Base-by-base conservation (phyloP, 495 filamentous ascomycete species). In the Penicillium herquei region DNA sequence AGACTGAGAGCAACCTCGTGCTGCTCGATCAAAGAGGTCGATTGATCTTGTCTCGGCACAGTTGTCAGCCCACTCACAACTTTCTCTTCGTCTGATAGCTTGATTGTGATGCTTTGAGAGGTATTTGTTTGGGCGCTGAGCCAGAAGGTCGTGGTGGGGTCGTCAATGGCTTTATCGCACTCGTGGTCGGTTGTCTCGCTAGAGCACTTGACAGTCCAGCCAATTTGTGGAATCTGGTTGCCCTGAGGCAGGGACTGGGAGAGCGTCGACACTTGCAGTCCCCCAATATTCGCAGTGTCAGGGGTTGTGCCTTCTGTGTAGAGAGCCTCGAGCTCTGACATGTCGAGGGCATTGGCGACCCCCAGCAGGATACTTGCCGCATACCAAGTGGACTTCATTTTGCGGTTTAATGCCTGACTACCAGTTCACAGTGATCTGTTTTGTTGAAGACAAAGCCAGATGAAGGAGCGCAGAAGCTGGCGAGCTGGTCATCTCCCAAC, bases 1-100 rank as follows among this genome's bases (percentile, higher is more conserved):
- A 40, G 50, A 59, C 74, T 78, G 7, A 76, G 33, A 30, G 63
- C 60, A 30, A 78, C 57, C 14, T 56, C 57, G 44, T 79, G 72
- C 41, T 69, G 26, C 13, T 42, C n/a, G 26, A 56, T 56, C 10
- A 50, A 10, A 13, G 8, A 10, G 11, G 11, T 30, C 9, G 41
- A 6, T n/a, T 34, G 2, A 42, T 55, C 44, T n/a, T 42, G 52
- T 10, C 52, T 55, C 21, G 52, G 52, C 2, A 54, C 52, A 21
- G 49, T 31, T n/a, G 45, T 55, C 45, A 55, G 42, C 12, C 52
- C 52, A 42, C 17, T 55, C 10, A 55, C 26, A 7, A 13, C 8
- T 1, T 26, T 34, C 18, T 39, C 16, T 32, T 55, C 18, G n/a
- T 47, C 16, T 6, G 44, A 44, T 26, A 55, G 31, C 16, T 55